A percentile compares a stretch with the other conserved stretches of the same genome.
Conservation (phyloP, 306 rosid species). For the Quercus mongolica region DNA sequence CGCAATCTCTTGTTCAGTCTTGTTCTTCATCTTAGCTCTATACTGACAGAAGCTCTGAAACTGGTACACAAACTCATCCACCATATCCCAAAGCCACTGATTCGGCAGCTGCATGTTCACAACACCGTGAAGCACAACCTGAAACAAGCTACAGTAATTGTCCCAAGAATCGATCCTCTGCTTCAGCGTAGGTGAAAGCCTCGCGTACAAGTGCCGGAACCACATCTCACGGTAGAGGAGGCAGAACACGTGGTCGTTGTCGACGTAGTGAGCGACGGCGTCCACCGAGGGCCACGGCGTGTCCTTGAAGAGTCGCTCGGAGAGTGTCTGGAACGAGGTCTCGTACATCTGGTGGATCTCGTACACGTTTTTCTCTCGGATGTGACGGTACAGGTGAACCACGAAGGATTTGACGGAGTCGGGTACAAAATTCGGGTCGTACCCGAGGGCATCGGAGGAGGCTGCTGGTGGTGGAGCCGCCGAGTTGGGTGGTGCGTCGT, state of each 20-base stretch:
- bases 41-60: constrained; percentile 96
- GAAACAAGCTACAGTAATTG: constrained; percentile 85
- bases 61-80: constrained; percentile 95
- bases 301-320: constrained; percentile 90
- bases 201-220: constrained; percentile 93
- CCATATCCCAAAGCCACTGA: constrained; percentile 99
- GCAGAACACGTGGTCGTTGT: constrained; percentile 94
- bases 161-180: constrained; percentile 98
- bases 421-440: constrained; percentile 89
- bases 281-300: constrained; percentile 97
- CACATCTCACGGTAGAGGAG: constrained; percentile 96
- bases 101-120: constrained; percentile 96
- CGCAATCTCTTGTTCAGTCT: constrained; percentile 76
- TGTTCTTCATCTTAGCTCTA: constrained; percentile 89
- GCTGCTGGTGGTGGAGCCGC: constrained; percentile 28
- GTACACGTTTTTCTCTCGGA: constrained; percentile 94
- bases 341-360: constrained; percentile 97
- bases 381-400: constrained; percentile 87
- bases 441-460: constrained; percentile 43
- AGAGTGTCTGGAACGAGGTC: constrained; percentile 74
- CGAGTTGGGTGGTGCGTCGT: constrained; percentile 40
- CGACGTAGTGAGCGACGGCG: constrained; percentile 77
- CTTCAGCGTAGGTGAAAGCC: constrained; percentile 79
- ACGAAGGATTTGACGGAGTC: constrained; percentile 85
- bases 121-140: constrained; percentile 90